phyloP scores from a whole-genome alignment of 2,329 filamentous ascomycete species.

The Exophiala aquamarina region DNA sequence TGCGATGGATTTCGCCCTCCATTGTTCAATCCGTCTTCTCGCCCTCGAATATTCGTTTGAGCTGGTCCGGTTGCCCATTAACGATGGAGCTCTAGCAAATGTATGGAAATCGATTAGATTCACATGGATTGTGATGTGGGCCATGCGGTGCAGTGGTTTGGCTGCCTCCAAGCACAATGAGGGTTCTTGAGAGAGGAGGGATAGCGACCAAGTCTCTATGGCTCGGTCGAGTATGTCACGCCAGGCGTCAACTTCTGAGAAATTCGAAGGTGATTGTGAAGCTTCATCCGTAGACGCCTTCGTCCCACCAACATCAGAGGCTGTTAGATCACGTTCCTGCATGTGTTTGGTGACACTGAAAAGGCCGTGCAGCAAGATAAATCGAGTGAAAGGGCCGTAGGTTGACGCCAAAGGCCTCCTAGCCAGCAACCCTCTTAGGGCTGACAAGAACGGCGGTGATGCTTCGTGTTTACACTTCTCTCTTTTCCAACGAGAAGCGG shows the following conservation, averaged over 20 bases:
- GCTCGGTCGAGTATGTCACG: conserved; percentile 30
- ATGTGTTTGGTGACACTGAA: conserved; percentile 31
- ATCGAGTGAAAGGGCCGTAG: conserved; percentile 29
- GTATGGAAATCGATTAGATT: conserved; percentile 32
- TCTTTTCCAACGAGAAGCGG: conserved; percentile 24
- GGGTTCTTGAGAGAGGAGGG: conserved; percentile 27
- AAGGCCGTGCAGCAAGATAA: conserved; percentile 30
- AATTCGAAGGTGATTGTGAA: conserved; percentile 1
- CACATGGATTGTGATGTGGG: conserved; percentile 30
- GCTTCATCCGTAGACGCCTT: conserved; percentile 7
- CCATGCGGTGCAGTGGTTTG: conserved; percentile 29
- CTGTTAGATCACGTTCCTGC: conserved; percentile 28
- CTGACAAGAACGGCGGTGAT: conserved; percentile 29
- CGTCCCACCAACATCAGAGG: conserved; percentile 25
- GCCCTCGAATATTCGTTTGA: conserved; percentile 25
- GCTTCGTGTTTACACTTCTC: conserved; percentile 21
- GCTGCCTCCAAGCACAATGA: conserved; percentile 30
- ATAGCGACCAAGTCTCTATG: conserved; percentile 33
- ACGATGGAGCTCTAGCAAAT: conserved; percentile 29
- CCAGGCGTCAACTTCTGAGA: conserved; percentile 26
- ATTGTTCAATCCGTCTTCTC: conserved; percentile 24
- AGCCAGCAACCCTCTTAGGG: conserved; percentile 26
- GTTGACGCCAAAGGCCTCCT: conserved; percentile 27
- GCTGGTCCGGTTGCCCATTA: conserved; percentile 24
- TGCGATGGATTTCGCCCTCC: conserved; percentile 25